These are phyloP conservation scores for Rhododendron williamsianum DNA, from an alignment of 148 eudicot genomes.

Conservation along the genomic window DNA sequence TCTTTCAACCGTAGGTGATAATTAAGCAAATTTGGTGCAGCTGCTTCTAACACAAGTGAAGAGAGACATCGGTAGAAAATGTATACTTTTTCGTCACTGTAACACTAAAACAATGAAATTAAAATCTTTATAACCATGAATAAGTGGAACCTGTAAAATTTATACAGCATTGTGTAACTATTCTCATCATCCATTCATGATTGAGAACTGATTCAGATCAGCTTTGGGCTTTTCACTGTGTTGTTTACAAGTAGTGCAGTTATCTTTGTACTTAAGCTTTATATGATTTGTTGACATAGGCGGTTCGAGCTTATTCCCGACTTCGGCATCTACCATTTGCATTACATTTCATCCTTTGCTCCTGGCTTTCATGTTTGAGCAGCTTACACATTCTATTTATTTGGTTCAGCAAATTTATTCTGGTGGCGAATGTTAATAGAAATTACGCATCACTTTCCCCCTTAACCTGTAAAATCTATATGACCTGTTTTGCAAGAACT, in stretches of 20 bases:
- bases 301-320: neutral
- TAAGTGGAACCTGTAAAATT: neutral
- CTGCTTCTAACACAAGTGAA: conserved; percentile 40
- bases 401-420: neutral
- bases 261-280: neutral
- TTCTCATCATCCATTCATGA: neutral
- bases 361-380: neutral
- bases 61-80: conserved; percentile 19
- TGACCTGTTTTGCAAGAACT: neutral
- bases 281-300: neutral
- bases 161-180: neutral
- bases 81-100: neutral
- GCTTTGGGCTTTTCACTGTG: neutral
- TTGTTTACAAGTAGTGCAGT: neutral
- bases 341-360: neutral
- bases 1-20: conserved; percentile 18
- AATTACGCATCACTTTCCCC: neutral
- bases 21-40: conserved; percentile 30
- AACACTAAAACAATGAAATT: neutral
- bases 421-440: neutral
- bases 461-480: neutral
- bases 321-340: neutral
- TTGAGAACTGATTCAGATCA: neutral
- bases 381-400: neutral
- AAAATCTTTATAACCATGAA: neutral